A percentile compares a stretch with the other conserved stretches of the same genome.
Evolutionary conservation across 805 yeast genomes (phyloP).

Genomic region (Debaryomyces tyrocola): DNA sequence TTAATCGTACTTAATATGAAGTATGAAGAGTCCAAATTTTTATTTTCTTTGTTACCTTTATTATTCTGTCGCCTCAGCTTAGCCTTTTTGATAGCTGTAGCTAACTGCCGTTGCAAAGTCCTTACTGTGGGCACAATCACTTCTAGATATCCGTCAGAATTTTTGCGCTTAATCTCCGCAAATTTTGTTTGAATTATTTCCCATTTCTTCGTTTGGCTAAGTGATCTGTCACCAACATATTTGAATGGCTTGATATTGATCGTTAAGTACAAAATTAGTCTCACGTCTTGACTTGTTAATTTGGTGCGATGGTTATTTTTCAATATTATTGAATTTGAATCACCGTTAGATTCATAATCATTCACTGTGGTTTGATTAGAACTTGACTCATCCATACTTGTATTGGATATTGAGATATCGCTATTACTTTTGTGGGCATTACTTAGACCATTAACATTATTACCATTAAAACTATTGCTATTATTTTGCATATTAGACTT

Average conservation of each 20-base stretch:
- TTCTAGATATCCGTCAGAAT: conserved; percentile 1
- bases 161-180: conserved; percentile 15
- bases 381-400: conserved; percentile 1
- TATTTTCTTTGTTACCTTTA: conserved; percentile 8
- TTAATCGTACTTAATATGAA: conserved; percentile 14
- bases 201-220: conserved; percentile 37
- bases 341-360: conserved; percentile 1
- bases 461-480: not conserved
- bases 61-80: conserved; percentile 6
- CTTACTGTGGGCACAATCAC: conserved; percentile 33
- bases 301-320: conserved; percentile 19
- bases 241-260: conserved; percentile 34
- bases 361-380: conserved; percentile 1
- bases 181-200: conserved; percentile 28
- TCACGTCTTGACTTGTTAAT: conserved; percentile 26
- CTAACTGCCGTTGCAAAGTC: conserved; percentile 35
- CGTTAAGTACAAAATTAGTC: conserved; percentile 29
- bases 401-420: conserved; percentile 1
- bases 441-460: not conserved
- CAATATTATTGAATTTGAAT: not conserved
- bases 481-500: not conserved
- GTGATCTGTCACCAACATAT: conserved; percentile 33
- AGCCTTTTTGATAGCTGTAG: conserved; percentile 32
- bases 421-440: not conserved
- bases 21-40: conserved; percentile 5